These are phyloP conservation scores for Quercus wislizeni DNA, from an alignment of 306 rosid species.

Conservation along the genomic window DNA sequence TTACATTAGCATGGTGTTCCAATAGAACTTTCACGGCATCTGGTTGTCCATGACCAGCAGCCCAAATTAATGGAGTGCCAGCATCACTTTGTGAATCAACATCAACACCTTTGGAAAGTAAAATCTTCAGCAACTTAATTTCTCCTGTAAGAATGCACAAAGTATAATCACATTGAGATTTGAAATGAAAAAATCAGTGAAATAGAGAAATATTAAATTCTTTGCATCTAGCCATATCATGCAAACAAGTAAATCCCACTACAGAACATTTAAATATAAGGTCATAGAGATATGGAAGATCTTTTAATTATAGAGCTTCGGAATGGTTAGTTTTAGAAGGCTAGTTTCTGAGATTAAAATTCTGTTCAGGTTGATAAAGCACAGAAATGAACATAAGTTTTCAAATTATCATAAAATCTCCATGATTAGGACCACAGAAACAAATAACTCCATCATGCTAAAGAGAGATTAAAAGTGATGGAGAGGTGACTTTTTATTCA, in stretches of 20 bases:
- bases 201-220: neutral
- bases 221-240: neutral
- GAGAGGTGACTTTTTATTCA: neutral
- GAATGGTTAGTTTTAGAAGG: neutral
- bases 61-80: slow-evolving; percentile 92
- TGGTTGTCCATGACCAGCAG: slow-evolving; percentile 89
- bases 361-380: neutral
- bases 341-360: neutral
- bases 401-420: neutral
- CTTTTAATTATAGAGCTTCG: neutral
- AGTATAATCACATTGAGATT: slow-evolving; percentile 9
- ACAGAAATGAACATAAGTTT: neutral
- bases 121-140: slow-evolving; percentile 61
- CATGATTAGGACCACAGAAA: neutral
- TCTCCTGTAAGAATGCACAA: slow-evolving; percentile 54
- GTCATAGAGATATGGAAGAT: neutral
- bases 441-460: neutral
- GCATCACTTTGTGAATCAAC: slow-evolving; percentile 82
- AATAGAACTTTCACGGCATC: slow-evolving; percentile 68
- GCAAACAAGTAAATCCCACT: neutral
- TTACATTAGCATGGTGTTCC: slow-evolving; percentile 77
- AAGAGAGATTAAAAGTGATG: neutral
- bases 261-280: neutral
- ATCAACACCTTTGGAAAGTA: slow-evolving; percentile 70
- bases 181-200: neutral